Conservation (phyloP, 495 filamentous ascomycete genomes). For the Hyaloscypha hepaticicola region DNA sequence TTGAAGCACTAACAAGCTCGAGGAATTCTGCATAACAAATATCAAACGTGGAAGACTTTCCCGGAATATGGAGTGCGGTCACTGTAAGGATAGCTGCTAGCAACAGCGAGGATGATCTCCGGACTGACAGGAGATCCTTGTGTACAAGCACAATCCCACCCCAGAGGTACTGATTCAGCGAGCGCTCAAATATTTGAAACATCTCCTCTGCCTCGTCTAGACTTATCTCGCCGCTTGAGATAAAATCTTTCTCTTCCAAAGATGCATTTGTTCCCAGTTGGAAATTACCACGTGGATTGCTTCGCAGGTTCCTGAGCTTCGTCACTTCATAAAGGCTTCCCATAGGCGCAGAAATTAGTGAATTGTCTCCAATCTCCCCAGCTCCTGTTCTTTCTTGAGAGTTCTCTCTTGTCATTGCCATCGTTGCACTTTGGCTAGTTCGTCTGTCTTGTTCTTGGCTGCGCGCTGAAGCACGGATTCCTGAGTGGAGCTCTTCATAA, state of each 20-base stretch:
- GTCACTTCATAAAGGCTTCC: slow-evolving; percentile 61
- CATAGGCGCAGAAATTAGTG: slow-evolving; percentile 55
- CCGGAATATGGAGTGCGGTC: slow-evolving; percentile 39
- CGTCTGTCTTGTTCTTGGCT: background rate
- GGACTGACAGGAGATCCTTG: slow-evolving; percentile 34
- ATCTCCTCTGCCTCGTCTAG: slow-evolving; percentile 37
- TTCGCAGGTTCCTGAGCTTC: slow-evolving; percentile 50
- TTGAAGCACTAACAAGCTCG: slow-evolving; percentile 35
- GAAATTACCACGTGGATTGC: slow-evolving; percentile 16
- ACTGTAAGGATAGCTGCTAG: slow-evolving; percentile 40
- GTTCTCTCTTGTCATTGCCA: slow-evolving; percentile 48
- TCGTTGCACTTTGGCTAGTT: slow-evolving; percentile 6
- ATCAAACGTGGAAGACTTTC: slow-evolving; percentile 39
- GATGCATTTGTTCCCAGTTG: background rate
- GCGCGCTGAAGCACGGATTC: background rate
- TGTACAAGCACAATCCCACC: slow-evolving; percentile 54
- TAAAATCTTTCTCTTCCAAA: slow-evolving; percentile 40
- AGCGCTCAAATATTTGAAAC: slow-evolving; percentile 35
- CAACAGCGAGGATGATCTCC: slow-evolving; percentile 38
- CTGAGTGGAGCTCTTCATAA: background rate
- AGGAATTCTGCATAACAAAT: slow-evolving; percentile 40
- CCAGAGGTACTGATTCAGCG: slow-evolving; percentile 50
- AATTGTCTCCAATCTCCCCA: slow-evolving; percentile 39
- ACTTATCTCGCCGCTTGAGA: slow-evolving; percentile 34
- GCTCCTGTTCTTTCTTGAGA: slow-evolving; percentile 41